These are phyloP conservation scores for Lentithecium fluviatile DNA, from an alignment of 495 filamentous ascomycete genomes.

Conservation along the genomic window DNA sequence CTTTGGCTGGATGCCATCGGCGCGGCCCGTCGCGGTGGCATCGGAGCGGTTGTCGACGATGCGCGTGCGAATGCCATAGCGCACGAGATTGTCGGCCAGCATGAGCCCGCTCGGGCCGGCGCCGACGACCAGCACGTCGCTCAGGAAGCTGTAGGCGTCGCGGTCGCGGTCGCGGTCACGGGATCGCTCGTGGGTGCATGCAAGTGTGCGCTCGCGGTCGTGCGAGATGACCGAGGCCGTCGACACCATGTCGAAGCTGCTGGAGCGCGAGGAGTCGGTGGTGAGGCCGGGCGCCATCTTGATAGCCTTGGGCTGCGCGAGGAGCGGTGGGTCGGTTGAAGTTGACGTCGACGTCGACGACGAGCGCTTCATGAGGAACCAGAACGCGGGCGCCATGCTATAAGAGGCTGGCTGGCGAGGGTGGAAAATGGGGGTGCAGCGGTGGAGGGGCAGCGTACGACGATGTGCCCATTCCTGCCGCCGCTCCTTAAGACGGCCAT, in stretches of 20 bases:
- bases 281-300: constrained; percentile 28
- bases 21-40: constrained; percentile 68
- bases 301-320: constrained; percentile 5
- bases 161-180: no score
- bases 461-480: not conserved
- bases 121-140: constrained; percentile 62
- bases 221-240: not conserved
- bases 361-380: constrained; percentile 30
- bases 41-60: constrained; percentile 70
- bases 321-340: constrained; percentile 3
- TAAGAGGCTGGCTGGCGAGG: constrained; percentile 4
- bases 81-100: constrained; percentile 65
- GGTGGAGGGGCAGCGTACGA: not conserved
- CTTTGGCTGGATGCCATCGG: constrained; percentile 76
- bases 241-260: constrained; percentile 16
- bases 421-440: constrained; percentile 31
- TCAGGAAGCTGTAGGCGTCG: constrained; percentile 16
- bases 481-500: no score
- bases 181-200: no score
- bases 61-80: constrained; percentile 66
- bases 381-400: constrained; percentile 25
- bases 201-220: no score
- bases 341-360: no score
- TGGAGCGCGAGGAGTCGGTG: constrained; percentile 10
- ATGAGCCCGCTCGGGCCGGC: constrained; percentile 70